phyloP scores from a whole-genome alignment of 192 early-diverging fungal species.

The Gaertneriomyces sp. region DNA sequence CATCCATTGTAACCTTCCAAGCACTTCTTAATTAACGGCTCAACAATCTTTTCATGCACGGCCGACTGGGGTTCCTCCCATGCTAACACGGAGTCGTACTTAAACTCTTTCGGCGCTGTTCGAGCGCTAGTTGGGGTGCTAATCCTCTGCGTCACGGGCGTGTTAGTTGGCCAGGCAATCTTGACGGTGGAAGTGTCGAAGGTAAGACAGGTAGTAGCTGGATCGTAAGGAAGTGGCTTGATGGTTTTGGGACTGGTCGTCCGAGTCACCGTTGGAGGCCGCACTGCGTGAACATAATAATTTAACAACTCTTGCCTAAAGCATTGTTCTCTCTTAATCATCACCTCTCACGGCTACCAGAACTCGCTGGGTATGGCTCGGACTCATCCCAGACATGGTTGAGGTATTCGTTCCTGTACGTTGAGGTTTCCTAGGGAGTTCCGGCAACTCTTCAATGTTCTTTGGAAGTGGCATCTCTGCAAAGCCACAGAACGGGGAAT shows the following conservation, averaged over 20 bases:
- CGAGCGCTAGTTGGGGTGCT: not conserved
- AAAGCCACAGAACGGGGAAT: no score
- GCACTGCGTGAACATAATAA: conserved; percentile 6
- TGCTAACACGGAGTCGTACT: conserved; percentile 40
- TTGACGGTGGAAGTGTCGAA: conserved; percentile 19
- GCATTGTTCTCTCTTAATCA: not conserved
- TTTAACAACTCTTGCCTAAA: not conserved
- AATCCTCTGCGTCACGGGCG: not conserved
- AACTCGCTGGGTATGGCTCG: conserved; percentile 13
- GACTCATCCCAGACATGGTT: no score
- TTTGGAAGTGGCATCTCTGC: no score
- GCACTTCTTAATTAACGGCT: conserved; percentile 38
- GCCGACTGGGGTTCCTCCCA: conserved; percentile 34
- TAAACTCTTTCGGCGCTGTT: conserved; percentile 28
- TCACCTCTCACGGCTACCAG: conserved; percentile 23
- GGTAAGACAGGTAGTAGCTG: conserved; percentile 18
- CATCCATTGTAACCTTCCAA: conserved; percentile 45
- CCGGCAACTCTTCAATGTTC: no score
- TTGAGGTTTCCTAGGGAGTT: no score
- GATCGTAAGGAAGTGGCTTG: conserved; percentile 18
- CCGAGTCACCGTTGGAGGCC: conserved; percentile 21
- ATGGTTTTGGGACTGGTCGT: conserved; percentile 16
- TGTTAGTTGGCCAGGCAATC: conserved; percentile 16
- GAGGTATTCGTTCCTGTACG: no score
- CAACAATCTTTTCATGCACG: conserved; percentile 35